A percentile compares a stretch with the other conserved stretches of the same genome.
These are phyloP conservation scores for Beauveria sp. DNA, from an alignment of 2,329 filamentous ascomycete genomes.

Conservation along the genomic window DNA sequence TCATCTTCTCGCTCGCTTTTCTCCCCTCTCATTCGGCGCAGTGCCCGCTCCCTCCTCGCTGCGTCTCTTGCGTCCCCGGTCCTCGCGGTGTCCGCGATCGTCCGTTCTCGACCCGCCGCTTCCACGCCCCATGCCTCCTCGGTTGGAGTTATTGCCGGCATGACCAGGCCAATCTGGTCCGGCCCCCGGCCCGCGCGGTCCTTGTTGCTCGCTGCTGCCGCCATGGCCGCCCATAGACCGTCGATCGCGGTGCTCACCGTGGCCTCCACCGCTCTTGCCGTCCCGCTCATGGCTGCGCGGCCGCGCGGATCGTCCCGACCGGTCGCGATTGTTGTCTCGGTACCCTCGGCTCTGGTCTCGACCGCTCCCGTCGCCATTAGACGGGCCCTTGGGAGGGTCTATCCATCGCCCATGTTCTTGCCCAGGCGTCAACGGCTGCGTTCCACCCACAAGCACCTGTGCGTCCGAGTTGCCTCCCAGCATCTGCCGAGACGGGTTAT, in stretches of 20 bases:
- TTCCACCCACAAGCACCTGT: constrained; percentile 48
- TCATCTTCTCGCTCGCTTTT: constrained; percentile 48
- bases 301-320: constrained; percentile 31
- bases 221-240: constrained; percentile 28
- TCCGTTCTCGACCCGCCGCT: constrained; percentile 24
- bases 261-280: constrained; percentile 32
- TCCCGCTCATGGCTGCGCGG: constrained; percentile 44
- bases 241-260: constrained; percentile 39
- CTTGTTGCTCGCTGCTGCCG: constrained; percentile 18
- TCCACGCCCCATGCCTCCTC: neutral
- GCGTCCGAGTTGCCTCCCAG: constrained; percentile 44
- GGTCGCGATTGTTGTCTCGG: constrained; percentile 35
- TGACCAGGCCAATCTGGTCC: constrained; percentile 12
- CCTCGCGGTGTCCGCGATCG: constrained; percentile 28
- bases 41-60: constrained; percentile 41
- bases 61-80: constrained; percentile 34
- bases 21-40: constrained; percentile 33
- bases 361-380: constrained; percentile 24
- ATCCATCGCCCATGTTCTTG: constrained; percentile 35
- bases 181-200: constrained; percentile 19
- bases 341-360: constrained; percentile 35
- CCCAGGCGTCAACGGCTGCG: constrained; percentile 40
- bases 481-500: constrained; percentile 32
- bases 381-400: constrained; percentile 24
- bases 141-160: neutral